These are phyloP conservation scores for Naegleria gruberi DNA, from an alignment of 208 protist species.

Conservation along the genomic window DNA sequence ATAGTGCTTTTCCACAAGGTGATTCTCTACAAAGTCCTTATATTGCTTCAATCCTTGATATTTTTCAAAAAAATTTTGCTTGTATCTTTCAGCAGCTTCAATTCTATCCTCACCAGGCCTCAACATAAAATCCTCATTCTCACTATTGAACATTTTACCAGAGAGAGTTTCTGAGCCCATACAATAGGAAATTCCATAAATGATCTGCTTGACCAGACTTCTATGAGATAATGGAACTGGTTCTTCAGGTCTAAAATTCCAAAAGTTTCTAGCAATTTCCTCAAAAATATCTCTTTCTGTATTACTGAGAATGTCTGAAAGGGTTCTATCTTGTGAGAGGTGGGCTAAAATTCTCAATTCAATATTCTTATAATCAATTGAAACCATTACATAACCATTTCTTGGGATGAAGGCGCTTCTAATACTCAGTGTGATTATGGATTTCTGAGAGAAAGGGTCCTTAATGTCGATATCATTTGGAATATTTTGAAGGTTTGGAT, in stretches of 20 bases:
- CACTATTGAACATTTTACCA: conserved; percentile 20
- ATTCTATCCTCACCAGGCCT: not conserved
- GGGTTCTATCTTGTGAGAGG: conserved; percentile 23
- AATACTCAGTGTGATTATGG: not conserved
- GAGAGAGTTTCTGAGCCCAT: conserved; percentile 49
- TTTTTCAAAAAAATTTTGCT: conserved; percentile 46
- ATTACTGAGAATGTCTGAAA: conserved; percentile 20
- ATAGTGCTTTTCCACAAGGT: conserved; percentile 17
- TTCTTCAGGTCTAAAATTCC: not conserved
- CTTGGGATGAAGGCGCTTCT: not conserved
- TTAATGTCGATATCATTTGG: conserved; percentile 31
- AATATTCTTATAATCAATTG: conserved; percentile 45
- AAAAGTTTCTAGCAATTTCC: conserved; percentile 26
- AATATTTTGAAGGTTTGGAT: conserved; percentile 45
- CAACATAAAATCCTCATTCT: not conserved
- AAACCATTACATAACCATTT: conserved; percentile 29
- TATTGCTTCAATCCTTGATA: conserved; percentile 56
- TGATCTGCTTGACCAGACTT: conserved; percentile 33
- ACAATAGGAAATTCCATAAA: conserved; percentile 46
- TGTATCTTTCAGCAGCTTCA: conserved; percentile 35
- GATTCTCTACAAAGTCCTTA: conserved; percentile 47
- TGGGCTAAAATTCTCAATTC: conserved; percentile 42
- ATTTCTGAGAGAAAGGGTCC: not conserved
- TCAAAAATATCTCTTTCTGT: conserved; percentile 28
- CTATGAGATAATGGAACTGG: conserved; percentile 32